These are phyloP conservation scores for Cryphonectria nitschkei DNA, from an alignment of 2,329 filamentous ascomycete genomes.

Conservation along the genomic window DNA sequence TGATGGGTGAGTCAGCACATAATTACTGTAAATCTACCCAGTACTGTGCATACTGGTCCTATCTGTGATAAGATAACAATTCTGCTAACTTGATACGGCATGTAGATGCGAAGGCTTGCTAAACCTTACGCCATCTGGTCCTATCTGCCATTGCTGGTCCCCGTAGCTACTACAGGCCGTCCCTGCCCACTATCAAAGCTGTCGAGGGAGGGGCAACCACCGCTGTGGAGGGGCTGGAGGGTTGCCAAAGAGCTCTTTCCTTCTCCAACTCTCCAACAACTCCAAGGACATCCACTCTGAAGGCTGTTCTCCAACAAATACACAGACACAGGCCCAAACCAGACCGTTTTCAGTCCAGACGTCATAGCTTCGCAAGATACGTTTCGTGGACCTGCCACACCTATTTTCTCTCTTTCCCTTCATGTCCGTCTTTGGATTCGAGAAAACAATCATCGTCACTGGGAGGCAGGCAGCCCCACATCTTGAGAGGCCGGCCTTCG, in stretches of 20 bases:
- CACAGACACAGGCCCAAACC: no score
- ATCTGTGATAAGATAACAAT: not conserved
- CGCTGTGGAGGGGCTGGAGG: not conserved
- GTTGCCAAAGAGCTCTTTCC: not conserved
- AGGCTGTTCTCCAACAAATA: no score
- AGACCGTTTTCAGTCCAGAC: not conserved
- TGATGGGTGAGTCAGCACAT: not conserved
- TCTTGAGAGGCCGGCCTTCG: conserved; percentile 13
- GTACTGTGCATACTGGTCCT: not conserved
- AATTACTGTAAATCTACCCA: no score
- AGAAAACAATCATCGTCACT: not conserved
- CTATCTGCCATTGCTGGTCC: not conserved
- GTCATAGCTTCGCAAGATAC: not conserved
- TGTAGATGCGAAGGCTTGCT: not conserved
- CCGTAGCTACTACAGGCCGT: not conserved
- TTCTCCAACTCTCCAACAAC: not conserved
- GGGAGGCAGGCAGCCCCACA: not conserved
- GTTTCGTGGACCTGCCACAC: not conserved
- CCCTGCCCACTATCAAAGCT: not conserved
- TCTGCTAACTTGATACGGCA: not conserved
- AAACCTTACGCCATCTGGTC: no score
- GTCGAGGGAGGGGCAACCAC: not conserved
- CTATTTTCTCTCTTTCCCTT: not conserved
- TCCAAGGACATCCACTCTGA: not conserved
- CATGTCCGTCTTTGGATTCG: not conserved